These are phyloP conservation scores for Malus fusca DNA, from an alignment of 306 rosid species.

Conservation along the genomic window DNA sequence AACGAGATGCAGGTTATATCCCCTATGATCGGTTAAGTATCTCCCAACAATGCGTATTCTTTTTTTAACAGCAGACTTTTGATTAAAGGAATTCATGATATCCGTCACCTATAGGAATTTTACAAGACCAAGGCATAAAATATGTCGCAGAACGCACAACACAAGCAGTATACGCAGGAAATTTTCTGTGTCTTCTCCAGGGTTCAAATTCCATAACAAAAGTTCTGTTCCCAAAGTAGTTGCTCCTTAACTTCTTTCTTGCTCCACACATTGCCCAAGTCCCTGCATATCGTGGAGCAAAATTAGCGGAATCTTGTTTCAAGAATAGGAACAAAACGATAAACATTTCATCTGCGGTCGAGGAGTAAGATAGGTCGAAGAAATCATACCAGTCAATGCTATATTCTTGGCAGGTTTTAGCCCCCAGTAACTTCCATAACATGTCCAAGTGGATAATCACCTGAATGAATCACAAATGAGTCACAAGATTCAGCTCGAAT, in stretches of 20 bases:
- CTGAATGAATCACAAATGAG: constrained; percentile 10
- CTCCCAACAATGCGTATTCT: constrained; percentile 18
- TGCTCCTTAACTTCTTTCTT: constrained; percentile 23
- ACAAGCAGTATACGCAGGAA: constrained; percentile 63
- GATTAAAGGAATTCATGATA: constrained; percentile 60
- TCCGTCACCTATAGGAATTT: constrained; percentile 77
- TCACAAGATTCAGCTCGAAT: background rate
- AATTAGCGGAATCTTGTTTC: background rate
- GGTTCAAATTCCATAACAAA: constrained; percentile 81
- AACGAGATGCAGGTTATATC: constrained; percentile 17
- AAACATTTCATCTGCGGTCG: background rate
- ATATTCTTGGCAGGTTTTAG: constrained; percentile 43
- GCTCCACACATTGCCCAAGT: constrained; percentile 53
- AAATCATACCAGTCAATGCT: constrained; percentile 44
- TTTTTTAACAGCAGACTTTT: constrained; percentile 8
- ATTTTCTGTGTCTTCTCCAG: constrained; percentile 61
- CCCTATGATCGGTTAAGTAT: constrained; percentile 15
- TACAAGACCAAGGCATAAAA: constrained; percentile 87
- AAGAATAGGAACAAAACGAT: background rate
- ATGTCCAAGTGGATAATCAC: constrained; percentile 28
- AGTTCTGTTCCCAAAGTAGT: constrained; percentile 33
- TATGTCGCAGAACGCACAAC: constrained; percentile 68
- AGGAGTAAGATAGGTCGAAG: background rate
- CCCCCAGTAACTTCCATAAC: constrained; percentile 71
- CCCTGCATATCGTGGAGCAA: constrained; percentile 28